Conservation (phyloP, 2,329 filamentous ascomycete genomes). For the Sarocladiaceae sp. region DNA sequence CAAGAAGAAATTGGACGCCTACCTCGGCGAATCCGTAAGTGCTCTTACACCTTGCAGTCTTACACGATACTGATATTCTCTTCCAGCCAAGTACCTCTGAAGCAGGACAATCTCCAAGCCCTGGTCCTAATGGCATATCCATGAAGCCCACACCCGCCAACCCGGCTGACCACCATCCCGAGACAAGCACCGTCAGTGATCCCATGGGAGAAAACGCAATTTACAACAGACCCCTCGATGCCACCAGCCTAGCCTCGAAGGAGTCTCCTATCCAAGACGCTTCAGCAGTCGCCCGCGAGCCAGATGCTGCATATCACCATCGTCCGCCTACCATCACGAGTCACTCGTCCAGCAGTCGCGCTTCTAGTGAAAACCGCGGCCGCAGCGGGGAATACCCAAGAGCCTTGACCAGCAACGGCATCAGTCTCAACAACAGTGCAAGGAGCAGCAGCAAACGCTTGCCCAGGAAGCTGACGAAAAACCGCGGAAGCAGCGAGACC, state of each 20-base stretch:
- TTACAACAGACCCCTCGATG: slow-evolving; percentile 27
- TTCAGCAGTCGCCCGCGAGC: slow-evolving; percentile 18
- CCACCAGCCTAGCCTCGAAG: slow-evolving; percentile 15
- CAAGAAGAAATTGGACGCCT: slow-evolving; percentile 71
- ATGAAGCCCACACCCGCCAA: slow-evolving; percentile 13
- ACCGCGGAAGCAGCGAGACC: slow-evolving; percentile 31
- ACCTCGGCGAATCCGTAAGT: slow-evolving; percentile 37
- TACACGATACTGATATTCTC: neutral
- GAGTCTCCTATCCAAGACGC: slow-evolving; percentile 12
- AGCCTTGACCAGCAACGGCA: slow-evolving; percentile 7
- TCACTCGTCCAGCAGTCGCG: slow-evolving; percentile 16
- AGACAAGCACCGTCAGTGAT: slow-evolving; percentile 16
- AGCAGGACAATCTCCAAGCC: neutral
- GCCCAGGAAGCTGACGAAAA: slow-evolving; percentile 38
- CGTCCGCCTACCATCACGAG: slow-evolving; percentile 15
- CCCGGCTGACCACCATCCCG: slow-evolving; percentile 13
- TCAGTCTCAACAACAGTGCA: neutral
- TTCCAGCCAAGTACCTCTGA: neutral
- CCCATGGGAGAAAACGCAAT: slow-evolving; percentile 28
- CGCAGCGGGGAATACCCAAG: neutral
- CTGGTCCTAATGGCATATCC: slow-evolving; percentile 8
- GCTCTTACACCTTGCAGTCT: neutral
- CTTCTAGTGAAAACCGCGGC: slow-evolving; percentile 28
- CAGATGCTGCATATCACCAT: slow-evolving; percentile 19
- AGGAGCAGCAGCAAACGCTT: slow-evolving; percentile 25